A percentile compares a stretch with the other conserved stretches of the same genome.
These are phyloP conservation scores for Halteria grandinella DNA, from an alignment of 73 alveolate species.

Conservation along the genomic window DNA sequence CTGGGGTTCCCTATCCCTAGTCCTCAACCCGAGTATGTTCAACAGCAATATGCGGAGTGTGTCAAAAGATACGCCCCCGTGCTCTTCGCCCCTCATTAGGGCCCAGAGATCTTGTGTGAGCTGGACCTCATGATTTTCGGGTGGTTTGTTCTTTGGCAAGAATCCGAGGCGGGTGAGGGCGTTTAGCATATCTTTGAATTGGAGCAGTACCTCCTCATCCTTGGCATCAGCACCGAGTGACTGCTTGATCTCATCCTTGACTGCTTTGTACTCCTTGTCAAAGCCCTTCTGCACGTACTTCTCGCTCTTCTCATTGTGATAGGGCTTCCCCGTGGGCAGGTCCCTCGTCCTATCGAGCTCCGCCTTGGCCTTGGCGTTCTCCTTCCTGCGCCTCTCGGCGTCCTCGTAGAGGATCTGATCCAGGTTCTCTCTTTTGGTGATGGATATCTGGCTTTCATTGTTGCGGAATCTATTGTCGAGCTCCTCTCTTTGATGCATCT, in stretches of 20 bases:
- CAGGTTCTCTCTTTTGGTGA: no score
- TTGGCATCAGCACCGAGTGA: neutral
- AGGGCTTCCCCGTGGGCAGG: neutral
- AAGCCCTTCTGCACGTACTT: constrained; percentile 41
- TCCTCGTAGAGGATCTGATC: constrained; percentile 46
- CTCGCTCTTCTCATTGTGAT: constrained; percentile 34
- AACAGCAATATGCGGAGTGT: neutral
- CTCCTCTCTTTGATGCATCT: neutral
- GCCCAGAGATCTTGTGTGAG: constrained; percentile 47
- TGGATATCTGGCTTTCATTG: no score
- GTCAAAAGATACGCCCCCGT: constrained; percentile 30
- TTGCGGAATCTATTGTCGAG: no score
- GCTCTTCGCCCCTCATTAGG: constrained; percentile 2
- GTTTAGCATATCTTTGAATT: neutral
- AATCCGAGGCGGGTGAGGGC: neutral
- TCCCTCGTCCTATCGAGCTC: constrained; percentile 3
- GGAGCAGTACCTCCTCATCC: neutral
- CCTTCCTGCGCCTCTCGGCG: constrained; percentile 38
- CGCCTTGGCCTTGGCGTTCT: neutral
- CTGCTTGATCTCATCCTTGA: neutral
- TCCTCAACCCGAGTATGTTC: constrained; percentile 17
- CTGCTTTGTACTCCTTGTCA: constrained; percentile 20
- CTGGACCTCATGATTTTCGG: neutral
- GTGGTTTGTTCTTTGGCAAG: neutral
- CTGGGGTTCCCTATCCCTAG: constrained; percentile 28